Conservation (phyloP, 164 flowering plant species). For the Hamamelis virginiana region DNA sequence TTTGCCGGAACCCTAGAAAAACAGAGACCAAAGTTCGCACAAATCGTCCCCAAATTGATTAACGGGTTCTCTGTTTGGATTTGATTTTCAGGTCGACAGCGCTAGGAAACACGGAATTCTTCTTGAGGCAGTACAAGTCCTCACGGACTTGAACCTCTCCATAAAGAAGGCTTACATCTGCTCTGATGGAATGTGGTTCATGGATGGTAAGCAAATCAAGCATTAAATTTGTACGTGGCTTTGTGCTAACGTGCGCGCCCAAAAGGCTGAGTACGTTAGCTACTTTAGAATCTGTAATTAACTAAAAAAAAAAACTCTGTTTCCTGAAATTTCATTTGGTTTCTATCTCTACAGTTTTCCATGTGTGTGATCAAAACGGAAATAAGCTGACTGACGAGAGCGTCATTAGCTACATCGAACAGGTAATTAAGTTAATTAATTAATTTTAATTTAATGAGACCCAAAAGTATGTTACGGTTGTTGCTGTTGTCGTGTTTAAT, state of each 20-base stretch:
- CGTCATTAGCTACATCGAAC: conserved; percentile 70
- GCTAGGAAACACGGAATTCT: conserved; percentile 62
- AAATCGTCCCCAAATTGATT: not conserved
- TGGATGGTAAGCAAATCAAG: conserved; percentile 46
- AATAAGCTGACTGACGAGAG: conserved; percentile 77
- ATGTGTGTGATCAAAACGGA: conserved; percentile 84
- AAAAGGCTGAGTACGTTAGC: not conserved
- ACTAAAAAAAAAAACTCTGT: no score
- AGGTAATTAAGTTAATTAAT: conserved; percentile 49
- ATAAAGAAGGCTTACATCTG: conserved; percentile 66
- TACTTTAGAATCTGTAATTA: no score
- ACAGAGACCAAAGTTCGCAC: not conserved
- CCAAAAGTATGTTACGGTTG: no score
- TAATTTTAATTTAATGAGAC: not conserved
- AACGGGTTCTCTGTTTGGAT: not conserved
- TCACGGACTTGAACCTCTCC: conserved; percentile 64
- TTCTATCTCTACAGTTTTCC: conserved; percentile 60
- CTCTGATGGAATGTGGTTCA: conserved; percentile 69
- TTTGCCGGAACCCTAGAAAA: not conserved
- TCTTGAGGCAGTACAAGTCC: conserved; percentile 64
- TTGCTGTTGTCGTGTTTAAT: not conserved
- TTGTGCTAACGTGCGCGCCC: conserved; percentile 11
- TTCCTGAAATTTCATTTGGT: not conserved
- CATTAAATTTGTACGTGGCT: not conserved
- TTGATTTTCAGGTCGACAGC: conserved; percentile 52